Evolutionary conservation across 2,329 filamentous ascomycete genomes (phyloP), one percentile per base, ranked within the genome.

Genomic region (Niveomyces coronatus): DNA sequence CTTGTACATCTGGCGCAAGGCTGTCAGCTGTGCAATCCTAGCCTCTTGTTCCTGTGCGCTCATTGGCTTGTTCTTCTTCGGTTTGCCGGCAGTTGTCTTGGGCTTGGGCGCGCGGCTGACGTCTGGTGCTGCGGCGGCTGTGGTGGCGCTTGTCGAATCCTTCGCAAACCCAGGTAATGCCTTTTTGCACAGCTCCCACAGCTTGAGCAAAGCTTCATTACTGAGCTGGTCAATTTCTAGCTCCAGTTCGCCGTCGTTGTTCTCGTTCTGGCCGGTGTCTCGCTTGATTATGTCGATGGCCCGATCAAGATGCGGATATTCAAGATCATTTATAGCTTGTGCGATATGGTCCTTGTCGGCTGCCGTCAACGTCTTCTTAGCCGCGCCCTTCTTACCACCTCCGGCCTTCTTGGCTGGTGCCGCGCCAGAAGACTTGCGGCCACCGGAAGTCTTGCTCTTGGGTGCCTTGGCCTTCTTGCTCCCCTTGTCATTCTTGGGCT

Each of bases 311-410:
- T 85, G 79, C n/a, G 70, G 68, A 35, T 82, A 81, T 14, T 87
- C 79, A 41, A 96, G 76, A 45, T 80, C 79, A 50, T 81, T 83
- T 46, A 94, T 91, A 11, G 84, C 83, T 42, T 82, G 80, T 2
- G 86, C 89, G 41, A 98, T 93, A 47, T 88, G 76, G 41, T 91
- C 85, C 67, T 96, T 96, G 62, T 98, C 87, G 4, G 81, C 70
- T 42, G 76, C 80, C 31, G 86, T 76, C 52, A 84, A 74, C 38
- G 72, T 71, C 53, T 60, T 64, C 51, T 64, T 65, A 5, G 53
- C 39, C 0, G 59, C 53, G 4, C 61, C 51, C 50, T 72, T 71
- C 56, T 76, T 66, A 41, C 55, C 52, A 24, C 55, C 53, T 23
- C 54, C 50, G 2, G 54, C 42, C 39, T 64, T 63, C 41, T 64